Evolutionary conservation across 2,329 filamentous ascomycete genomes (phyloP).

Genomic region (Claviceps pusilla): DNA sequence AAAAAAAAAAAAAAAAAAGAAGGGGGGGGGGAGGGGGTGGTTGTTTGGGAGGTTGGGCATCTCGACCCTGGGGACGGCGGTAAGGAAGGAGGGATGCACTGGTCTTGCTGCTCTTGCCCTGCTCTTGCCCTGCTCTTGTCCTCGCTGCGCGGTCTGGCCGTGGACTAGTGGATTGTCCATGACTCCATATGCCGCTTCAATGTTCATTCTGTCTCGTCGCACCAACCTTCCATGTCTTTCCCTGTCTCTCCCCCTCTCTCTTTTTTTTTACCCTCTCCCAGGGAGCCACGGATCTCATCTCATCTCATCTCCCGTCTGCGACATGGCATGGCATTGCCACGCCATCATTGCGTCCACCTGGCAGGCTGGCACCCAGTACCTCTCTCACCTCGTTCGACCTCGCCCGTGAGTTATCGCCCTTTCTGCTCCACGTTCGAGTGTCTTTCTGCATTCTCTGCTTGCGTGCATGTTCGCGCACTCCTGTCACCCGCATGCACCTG

Average conservation of each 20-base stretch:
- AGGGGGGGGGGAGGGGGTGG: no score
- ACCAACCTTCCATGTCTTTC: not conserved
- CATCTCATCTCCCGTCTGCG: no score
- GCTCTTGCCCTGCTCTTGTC: not conserved
- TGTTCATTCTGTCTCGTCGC: no score
- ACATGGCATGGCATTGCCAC: no score
- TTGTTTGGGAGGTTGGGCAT: no score
- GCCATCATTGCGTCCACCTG: not conserved
- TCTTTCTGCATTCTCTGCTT: not conserved
- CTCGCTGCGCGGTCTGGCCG: no score
- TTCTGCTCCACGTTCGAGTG: not conserved
- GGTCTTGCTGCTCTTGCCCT: not conserved
- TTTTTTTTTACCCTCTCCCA: not conserved
- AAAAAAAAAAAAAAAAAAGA: not conserved
- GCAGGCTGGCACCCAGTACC: not conserved
- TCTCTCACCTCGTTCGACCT: not conserved
- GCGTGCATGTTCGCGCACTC: not conserved
- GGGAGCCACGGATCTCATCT: not conserved
- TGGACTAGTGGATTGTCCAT: not conserved
- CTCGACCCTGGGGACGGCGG: not conserved
- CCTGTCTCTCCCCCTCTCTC: not conserved
- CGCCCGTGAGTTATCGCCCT: not conserved
- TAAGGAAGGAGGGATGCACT: not conserved
- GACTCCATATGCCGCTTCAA: no score
- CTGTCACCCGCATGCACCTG: not conserved